Conservation (phyloP, 129 eudicot genomes). For the Lactuca saligna region DNA sequence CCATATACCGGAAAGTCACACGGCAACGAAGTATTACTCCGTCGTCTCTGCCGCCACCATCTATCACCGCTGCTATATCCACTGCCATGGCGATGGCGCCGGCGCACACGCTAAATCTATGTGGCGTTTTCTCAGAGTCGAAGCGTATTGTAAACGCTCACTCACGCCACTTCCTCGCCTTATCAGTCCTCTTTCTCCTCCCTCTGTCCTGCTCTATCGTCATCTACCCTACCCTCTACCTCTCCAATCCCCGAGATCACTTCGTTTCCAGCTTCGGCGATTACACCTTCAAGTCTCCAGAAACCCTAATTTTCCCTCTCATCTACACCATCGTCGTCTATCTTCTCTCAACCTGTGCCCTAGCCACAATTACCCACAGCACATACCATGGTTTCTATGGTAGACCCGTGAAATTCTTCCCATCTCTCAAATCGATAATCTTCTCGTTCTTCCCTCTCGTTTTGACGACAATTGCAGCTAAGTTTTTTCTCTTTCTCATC, state of each 20-base stretch:
- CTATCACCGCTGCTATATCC: background rate
- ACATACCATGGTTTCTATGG: conserved; percentile 57
- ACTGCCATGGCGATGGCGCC: conserved; percentile 29
- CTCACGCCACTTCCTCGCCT: conserved; percentile 72
- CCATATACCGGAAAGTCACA: background rate
- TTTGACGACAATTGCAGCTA: conserved; percentile 31
- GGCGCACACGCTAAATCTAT: conserved; percentile 37
- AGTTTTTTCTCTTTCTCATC: conserved; percentile 8
- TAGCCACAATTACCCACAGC: conserved; percentile 55
- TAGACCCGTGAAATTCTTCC: conserved; percentile 43
- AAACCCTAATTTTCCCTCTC: conserved; percentile 29
- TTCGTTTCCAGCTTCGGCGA: conserved; percentile 11
- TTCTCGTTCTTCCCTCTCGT: conserved; percentile 42
- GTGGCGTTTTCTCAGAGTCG: conserved; percentile 55
- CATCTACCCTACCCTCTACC: conserved; percentile 44
- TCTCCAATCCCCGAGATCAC: conserved; percentile 6
- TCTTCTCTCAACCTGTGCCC: conserved; percentile 43
- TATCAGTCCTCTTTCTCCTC: conserved; percentile 66
- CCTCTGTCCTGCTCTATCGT: conserved; percentile 54
- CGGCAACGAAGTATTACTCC: background rate
- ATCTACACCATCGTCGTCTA: conserved; percentile 31
- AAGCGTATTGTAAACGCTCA: conserved; percentile 54
- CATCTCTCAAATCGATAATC: conserved; percentile 45
- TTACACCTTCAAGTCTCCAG: conserved; percentile 7
- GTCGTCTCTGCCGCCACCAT: conserved; percentile 6